A percentile compares a stretch with the other conserved stretches of the same genome.
Conservation (phyloP, 192 early-diverging fungal genomes). For the Funneliformis geosporum region DNA sequence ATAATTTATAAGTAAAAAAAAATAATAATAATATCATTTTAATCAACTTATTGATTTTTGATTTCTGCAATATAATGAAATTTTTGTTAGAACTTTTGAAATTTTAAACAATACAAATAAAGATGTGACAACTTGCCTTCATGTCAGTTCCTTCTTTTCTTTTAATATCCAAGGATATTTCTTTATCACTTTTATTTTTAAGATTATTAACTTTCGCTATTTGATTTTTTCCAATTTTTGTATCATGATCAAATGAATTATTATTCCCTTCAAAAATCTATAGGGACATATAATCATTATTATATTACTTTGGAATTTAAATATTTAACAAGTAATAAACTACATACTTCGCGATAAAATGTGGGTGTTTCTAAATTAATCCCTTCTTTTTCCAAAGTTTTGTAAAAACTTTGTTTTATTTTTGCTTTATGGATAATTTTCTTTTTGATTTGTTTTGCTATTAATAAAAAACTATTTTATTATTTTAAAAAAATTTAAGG, state of each 20-base stretch:
- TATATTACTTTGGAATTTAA: neutral
- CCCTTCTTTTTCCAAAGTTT: constrained; percentile 4
- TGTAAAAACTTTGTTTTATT: constrained; percentile 12
- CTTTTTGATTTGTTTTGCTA: constrained; percentile 11
- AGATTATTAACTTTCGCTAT: too few species aligned
- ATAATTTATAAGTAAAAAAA: neutral
- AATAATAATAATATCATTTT: neutral
- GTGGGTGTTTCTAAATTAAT: neutral
- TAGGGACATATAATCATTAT: neutral
- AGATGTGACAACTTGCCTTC: too few species aligned
- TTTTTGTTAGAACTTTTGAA: too few species aligned
- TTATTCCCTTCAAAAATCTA: too few species aligned
- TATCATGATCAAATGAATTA: neutral
- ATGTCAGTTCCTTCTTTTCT: too few species aligned
- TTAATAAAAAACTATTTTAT: neutral
- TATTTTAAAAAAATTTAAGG: too few species aligned
- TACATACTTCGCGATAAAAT: neutral
- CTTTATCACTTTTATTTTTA: too few species aligned
- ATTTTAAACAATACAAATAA: too few species aligned
- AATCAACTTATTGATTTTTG: too few species aligned
- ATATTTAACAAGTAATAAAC: neutral
- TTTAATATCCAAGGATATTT: too few species aligned
- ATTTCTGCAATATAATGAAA: too few species aligned
- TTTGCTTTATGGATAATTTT: constrained; percentile 16
- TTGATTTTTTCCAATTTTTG: neutral